Evolutionary conservation across 352 stramenopile species (phyloP).

Genomic region (Phytophthora agathidicida): DNA sequence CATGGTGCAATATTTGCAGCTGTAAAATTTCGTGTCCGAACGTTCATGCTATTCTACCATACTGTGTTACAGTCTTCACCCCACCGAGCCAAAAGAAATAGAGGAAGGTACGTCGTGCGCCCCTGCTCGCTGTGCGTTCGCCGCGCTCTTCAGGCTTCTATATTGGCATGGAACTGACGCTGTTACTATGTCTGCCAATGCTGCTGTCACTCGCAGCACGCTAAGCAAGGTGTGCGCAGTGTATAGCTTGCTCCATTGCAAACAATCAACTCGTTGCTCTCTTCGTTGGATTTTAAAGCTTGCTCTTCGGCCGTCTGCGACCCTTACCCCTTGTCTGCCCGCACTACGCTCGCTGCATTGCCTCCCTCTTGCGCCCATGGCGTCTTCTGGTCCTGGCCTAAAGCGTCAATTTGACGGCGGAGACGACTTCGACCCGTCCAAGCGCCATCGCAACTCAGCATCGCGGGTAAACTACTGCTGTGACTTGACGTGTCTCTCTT

Average conservation of each 20-base stretch:
- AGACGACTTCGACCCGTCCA: slow-evolving; percentile 36
- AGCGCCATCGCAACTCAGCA: slow-evolving; percentile 45
- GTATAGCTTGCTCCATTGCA: slow-evolving; percentile 12
- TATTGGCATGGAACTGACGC: neutral
- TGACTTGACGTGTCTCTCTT: slow-evolving; percentile 1
- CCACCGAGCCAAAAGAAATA: slow-evolving; percentile 39
- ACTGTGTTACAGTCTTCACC: too few species aligned
- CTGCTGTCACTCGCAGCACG: neutral
- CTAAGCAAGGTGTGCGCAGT: neutral
- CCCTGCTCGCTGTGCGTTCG: slow-evolving; percentile 4
- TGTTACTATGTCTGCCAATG: slow-evolving; percentile 12
- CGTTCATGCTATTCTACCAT: too few species aligned
- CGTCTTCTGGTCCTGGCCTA: slow-evolving; percentile 26
- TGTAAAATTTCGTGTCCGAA: too few species aligned
- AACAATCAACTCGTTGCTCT: slow-evolving; percentile 24
- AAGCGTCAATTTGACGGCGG: slow-evolving; percentile 51
- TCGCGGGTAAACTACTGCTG: slow-evolving; percentile 52
- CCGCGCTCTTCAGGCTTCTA: neutral
- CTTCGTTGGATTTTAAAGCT: slow-evolving; percentile 16
- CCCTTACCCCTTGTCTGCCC: slow-evolving; percentile 6
- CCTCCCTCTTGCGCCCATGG: slow-evolving; percentile 14
- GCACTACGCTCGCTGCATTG: slow-evolving; percentile 5
- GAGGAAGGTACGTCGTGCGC: neutral
- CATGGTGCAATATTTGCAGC: too few species aligned
- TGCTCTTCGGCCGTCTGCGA: slow-evolving; percentile 2